Evolutionary conservation across 306 rosid species (phyloP).

Genomic region (Malus fusca): DNA sequence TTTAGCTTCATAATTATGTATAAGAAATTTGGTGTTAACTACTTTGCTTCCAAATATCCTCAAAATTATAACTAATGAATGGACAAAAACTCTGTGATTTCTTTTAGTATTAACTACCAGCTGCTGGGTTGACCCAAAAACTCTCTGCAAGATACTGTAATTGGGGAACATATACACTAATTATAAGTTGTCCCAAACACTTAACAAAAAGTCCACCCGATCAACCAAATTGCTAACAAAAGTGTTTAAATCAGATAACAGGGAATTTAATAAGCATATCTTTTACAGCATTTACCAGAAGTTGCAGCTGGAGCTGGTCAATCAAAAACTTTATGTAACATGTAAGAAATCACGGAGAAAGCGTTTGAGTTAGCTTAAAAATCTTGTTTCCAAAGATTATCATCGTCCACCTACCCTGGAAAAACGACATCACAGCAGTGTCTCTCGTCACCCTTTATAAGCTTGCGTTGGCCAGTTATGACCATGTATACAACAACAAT

Average conservation of each 20-base stretch:
- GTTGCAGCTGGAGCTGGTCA: conserved; percentile 8
- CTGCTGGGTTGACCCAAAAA: background rate
- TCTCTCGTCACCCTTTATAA: conserved; percentile 40
- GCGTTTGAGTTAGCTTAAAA: background rate
- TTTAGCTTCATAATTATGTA: background rate
- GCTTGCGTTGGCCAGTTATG: conserved; percentile 37
- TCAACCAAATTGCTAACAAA: background rate
- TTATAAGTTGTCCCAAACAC: background rate
- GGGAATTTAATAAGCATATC: background rate
- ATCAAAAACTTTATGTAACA: conserved; percentile 56
- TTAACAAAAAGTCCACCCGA: background rate
- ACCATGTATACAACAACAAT: conserved; percentile 21
- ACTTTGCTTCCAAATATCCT: background rate
- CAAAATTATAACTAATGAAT: background rate
- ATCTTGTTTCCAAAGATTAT: conserved; percentile 44
- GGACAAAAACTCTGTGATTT: background rate
- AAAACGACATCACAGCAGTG: conserved; percentile 75
- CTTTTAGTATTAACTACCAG: background rate
- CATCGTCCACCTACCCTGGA: conserved; percentile 55
- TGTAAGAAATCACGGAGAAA: conserved; percentile 35
- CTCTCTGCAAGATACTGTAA: background rate
- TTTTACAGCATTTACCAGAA: background rate
- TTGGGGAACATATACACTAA: background rate
- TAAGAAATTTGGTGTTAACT: background rate
- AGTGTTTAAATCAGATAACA: background rate